Evolutionary conservation across 495 filamentous ascomycete species (phyloP).

Genomic region (Aspergillus indologenus): DNA sequence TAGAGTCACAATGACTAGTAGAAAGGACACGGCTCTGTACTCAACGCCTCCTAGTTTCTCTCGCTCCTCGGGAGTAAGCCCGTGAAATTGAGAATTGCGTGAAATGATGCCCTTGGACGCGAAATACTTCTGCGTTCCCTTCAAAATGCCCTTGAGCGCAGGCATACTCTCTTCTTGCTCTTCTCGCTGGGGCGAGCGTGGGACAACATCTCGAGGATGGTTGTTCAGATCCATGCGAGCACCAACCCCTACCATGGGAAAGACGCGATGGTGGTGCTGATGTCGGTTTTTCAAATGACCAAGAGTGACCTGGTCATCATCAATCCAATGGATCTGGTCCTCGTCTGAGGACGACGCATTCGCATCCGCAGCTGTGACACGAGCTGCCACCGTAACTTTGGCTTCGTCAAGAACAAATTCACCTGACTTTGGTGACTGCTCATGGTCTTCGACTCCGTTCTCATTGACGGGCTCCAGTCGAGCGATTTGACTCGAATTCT

Average conservation of each 20-base stretch:
- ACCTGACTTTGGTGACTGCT: not conserved
- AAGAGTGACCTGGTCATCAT: slow-evolving; percentile 37
- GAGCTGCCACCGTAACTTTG: slow-evolving; percentile 1
- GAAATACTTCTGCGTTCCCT: slow-evolving; percentile 39
- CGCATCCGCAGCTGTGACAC: slow-evolving; percentile 2
- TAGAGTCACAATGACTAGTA: slow-evolving; percentile 66
- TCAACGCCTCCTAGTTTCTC: slow-evolving; percentile 75
- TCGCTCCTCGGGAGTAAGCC: slow-evolving; percentile 63
- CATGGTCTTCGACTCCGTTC: not conserved
- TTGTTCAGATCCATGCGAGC: slow-evolving; percentile 45
- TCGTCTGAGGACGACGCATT: slow-evolving; percentile 2
- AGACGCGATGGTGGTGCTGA: slow-evolving; percentile 37
- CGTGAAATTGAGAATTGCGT: slow-evolving; percentile 72
- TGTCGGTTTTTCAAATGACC: slow-evolving; percentile 17
- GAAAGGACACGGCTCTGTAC: slow-evolving; percentile 71
- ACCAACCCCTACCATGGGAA: slow-evolving; percentile 53
- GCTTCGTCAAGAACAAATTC: not conserved
- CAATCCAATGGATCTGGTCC: slow-evolving; percentile 23
- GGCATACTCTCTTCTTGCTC: slow-evolving; percentile 19
- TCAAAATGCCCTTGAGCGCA: slow-evolving; percentile 26
- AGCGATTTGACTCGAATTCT: slow-evolving; percentile 11
- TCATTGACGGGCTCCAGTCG: not conserved
- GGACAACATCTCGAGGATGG: slow-evolving; percentile 34
- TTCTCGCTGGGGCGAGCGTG: slow-evolving; percentile 14
- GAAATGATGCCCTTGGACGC: slow-evolving; percentile 49